phyloP scores from a whole-genome alignment of 1,284 basidiomycete species.

The Apiotrichum brassicae region DNA sequence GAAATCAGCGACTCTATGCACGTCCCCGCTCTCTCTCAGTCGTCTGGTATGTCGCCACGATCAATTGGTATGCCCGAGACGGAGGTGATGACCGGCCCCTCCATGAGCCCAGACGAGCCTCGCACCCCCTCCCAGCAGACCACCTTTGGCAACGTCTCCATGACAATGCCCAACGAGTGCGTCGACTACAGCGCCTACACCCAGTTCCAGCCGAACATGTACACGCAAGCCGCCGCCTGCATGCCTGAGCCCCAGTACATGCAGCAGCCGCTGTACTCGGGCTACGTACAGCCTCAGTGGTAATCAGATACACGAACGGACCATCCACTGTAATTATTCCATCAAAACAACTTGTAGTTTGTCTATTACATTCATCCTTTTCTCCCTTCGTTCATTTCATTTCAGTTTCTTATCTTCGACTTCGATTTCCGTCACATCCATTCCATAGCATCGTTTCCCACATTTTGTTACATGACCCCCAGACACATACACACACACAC shows the following conservation, averaged over 20 bases:
- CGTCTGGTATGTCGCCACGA: conserved; percentile 13
- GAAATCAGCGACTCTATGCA: conserved; percentile 1
- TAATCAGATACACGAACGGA: background rate
- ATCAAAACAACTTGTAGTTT: too few species aligned
- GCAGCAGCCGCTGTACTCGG: conserved; percentile 5
- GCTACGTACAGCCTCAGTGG: conserved; percentile 14
- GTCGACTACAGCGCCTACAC: background rate
- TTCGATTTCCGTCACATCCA: too few species aligned
- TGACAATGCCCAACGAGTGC: conserved; percentile 5
- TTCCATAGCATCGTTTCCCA: too few species aligned
- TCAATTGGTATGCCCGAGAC: conserved; percentile 7
- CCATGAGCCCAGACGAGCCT: conserved; percentile 9
- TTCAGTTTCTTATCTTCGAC: too few species aligned
- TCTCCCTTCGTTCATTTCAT: too few species aligned
- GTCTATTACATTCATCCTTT: too few species aligned
- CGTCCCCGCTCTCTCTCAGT: background rate
- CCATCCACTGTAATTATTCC: background rate
- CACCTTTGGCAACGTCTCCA: conserved; percentile 8
- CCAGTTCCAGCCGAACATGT: conserved; percentile 7
- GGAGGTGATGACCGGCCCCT: background rate
- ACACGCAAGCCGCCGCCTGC: background rate
- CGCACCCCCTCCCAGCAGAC: conserved; percentile 17
- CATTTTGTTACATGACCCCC: too few species aligned
- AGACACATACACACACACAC: too few species aligned
- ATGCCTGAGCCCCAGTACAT: background rate